Evolutionary conservation across 192 early-diverging fungal species (phyloP).

Genomic region (Coemansia sp.): DNA sequence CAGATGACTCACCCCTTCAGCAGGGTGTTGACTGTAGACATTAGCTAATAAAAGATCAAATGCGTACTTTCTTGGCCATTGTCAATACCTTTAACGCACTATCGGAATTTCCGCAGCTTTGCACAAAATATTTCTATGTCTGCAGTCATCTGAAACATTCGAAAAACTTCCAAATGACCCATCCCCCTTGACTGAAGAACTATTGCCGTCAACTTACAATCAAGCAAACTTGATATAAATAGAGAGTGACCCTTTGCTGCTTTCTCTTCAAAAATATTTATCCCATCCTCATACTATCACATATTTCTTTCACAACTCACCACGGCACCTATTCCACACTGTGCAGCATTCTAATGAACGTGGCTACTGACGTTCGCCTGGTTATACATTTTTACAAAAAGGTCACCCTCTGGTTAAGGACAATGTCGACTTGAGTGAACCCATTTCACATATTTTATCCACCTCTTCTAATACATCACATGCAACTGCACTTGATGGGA

Average conservation of each 20-base stretch:
- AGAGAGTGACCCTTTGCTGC: too few relatives aligned
- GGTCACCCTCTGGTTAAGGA: background rate
- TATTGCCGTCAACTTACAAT: background rate
- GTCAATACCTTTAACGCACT: too few relatives aligned
- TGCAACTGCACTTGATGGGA: background rate
- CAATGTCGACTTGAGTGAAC: background rate
- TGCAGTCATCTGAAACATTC: background rate
- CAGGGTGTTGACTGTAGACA: background rate
- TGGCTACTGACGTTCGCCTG: background rate
- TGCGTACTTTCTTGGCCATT: too few relatives aligned
- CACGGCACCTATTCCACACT: too few relatives aligned
- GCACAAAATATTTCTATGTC: background rate
- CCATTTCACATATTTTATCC: background rate
- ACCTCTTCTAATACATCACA: background rate
- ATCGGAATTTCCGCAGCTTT: background rate
- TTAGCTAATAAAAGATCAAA: too few relatives aligned
- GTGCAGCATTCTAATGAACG: background rate
- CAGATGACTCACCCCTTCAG: too few relatives aligned
- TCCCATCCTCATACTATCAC: too few relatives aligned
- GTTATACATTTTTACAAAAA: background rate
- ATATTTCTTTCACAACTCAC: too few relatives aligned
- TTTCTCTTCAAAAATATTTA: too few relatives aligned
- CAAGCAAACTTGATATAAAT: background rate
- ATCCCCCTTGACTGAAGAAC: background rate
- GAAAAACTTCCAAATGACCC: background rate